These are phyloP conservation scores for Oidiodendron maius DNA, from an alignment of 495 filamentous ascomycete genomes.

Conservation along the genomic window DNA sequence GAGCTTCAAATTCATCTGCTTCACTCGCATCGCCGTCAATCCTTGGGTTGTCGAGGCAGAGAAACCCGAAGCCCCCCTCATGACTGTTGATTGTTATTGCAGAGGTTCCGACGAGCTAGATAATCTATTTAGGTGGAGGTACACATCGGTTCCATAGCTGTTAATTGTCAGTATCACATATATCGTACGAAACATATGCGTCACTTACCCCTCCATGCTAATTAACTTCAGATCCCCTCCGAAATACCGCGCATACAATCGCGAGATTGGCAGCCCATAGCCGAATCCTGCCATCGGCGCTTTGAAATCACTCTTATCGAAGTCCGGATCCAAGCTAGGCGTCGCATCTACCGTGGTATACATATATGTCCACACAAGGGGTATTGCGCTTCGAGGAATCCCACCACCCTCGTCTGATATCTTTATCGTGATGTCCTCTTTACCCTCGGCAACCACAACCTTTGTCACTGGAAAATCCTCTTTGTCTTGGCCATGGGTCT, in stretches of 20 bases:
- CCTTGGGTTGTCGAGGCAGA: constrained; percentile 56
- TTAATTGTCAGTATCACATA: constrained; percentile 3
- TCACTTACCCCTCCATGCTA: constrained; percentile 93
- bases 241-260: constrained; percentile 94
- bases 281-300: constrained; percentile 98
- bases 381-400: constrained; percentile 85
- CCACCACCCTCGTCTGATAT: constrained; percentile 94
- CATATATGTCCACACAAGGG: constrained; percentile 99
- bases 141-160: constrained; percentile 97
- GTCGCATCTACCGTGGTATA: constrained; percentile 97
- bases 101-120: constrained; percentile 93
- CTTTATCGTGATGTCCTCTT: constrained; percentile 98
- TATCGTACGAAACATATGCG: too few relatives aligned
- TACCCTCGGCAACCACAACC: constrained; percentile 93
- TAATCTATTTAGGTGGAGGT: constrained; percentile 92
- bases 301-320: constrained; percentile 99
- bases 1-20: constrained; percentile 48
- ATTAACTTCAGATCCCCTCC: constrained; percentile 96
- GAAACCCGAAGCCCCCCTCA: constrained; percentile 49
- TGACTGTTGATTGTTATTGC: constrained; percentile 98
- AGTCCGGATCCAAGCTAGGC: constrained; percentile 90
- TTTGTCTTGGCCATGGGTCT: constrained; percentile 90
- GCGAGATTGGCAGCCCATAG: constrained; percentile 88
- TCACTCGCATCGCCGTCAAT: constrained; percentile 72
- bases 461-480: constrained; percentile 95